Base-by-base conservation (phyloP, 352 stramenopile species). In the Pseudoperonospora humuli region DNA sequence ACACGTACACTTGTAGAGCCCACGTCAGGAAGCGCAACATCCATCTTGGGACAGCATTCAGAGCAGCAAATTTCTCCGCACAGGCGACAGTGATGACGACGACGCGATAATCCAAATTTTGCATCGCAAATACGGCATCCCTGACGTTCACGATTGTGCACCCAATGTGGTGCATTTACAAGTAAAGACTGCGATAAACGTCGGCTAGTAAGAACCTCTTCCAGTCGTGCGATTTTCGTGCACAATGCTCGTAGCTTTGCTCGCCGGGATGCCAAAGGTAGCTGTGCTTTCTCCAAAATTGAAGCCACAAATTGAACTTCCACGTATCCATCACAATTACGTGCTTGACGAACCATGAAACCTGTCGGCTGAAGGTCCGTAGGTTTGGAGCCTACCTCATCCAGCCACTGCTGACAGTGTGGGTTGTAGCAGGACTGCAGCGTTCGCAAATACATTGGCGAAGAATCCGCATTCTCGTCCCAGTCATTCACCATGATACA, bases 11-110 rank as follows among this genome's bases (percentile, higher is more conserved):
- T 79, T 21, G 72, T 82, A 19, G 59, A 64, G 11, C 72, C 67
- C 1, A 79, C 61, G 21, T 80, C 70, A 1, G 75, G 72, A 14
- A 89, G 67, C 25, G 67, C 70, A 15, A 90, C 65, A 43, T 86
- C 77, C 61, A 87, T 81, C 42, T 90, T 90, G n/a, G 77, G 77
- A 2, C 66, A 85, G 50, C 77, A 90, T 24, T 83, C 72, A 2
- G 73, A 76, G 45, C 77, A 90, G 40, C 72, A 84, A 45, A 90
- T 50, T 57, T 90, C 77, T 29, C 77, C 77, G 20, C 77, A 89
- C 14, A 89, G 50, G 17, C 77, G 77, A 43, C 77, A 89, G 41
- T 89, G 77, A 55, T 89, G 77, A 21, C 77, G 77, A 13, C 77
- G 70, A 20, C 76, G 74, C 9, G 74, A 82, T n/a, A 90, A 28